Base-by-base conservation (phyloP, 768 basidiomycete genomes). In the Rhodocollybia butyracea region DNA sequence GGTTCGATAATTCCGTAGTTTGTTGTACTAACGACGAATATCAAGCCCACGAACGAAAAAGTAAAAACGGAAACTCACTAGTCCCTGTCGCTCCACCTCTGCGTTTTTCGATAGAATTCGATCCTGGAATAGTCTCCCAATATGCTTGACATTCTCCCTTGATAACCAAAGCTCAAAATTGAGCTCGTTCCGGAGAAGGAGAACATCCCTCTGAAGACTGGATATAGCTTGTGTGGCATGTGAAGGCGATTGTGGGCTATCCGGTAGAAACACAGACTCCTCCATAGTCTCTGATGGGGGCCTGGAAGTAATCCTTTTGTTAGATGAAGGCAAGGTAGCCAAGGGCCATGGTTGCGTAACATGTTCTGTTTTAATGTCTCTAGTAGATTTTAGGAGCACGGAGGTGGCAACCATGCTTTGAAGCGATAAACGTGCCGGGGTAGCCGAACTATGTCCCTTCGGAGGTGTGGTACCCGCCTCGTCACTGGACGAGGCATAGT, bases 141-240 rank as follows among this genome's bases (percentile, higher is more conserved):
- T 88, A 63, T 93, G 89, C 64, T 84, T 83, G 50, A 88, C 79
- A 56, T 91, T 91, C 68, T 92, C 86, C 59, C 89, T 77, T 55
- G 89, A 85, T 39, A 89, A 72, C 89, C 91, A 94, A 24, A 86
- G 74, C 70, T 94, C 89, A 57, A 93, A 91, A 64, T 91, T 91
- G 39, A 94, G 81, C 60, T 94, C 91, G 64, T 85, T 91, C 46
- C 87, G 77, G 27, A 94, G 73, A 27, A 92, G 68, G 2, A 92
- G 68, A 1, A 89, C 76, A 63, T 94, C 89, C 41, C 87, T 77
- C 67, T 94, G 92, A 56, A 94, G 72, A 5, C 73, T 77, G 13
- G 85, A 79, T 29, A 94, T 83, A 8, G 84, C 85, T 52, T 84
- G 79, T n/a, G 75, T 74, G n/a, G 84, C 75, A 60, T 81, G 80